phyloP scores from a whole-genome alignment of 2,329 filamentous ascomycete genomes.

The Hymenoscyphus linearis region DNA sequence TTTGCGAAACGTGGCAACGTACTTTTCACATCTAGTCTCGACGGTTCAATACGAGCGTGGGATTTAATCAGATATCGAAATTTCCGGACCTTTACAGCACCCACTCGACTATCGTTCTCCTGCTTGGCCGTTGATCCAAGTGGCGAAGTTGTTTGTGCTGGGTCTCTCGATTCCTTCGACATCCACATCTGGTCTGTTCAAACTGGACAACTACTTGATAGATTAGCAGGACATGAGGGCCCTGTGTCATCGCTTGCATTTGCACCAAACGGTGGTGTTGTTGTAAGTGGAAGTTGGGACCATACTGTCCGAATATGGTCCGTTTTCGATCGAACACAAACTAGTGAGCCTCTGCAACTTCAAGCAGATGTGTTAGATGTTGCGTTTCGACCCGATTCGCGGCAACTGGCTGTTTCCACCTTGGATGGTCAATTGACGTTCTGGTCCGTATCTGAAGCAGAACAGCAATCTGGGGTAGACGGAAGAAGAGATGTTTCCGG shows the following conservation, averaged over 20 bases:
- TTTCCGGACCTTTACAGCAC: constrained; percentile 94
- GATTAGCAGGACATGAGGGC: constrained; percentile 86
- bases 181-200: constrained; percentile 99
- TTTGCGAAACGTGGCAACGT: constrained; percentile 95
- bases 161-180: constrained; percentile 92
- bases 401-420: constrained; percentile 86
- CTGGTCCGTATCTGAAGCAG: constrained; percentile 85
- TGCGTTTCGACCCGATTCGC: constrained; percentile 81
- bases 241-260: constrained; percentile 87
- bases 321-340: constrained; percentile 89
- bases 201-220: constrained; percentile 89
- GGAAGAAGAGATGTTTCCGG: constrained; percentile 89
- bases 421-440: constrained; percentile 92
- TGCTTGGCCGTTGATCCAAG: constrained; percentile 95
- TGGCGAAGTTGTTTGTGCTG: constrained; percentile 92
- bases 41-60: constrained; percentile 93
- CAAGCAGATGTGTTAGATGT: constrained; percentile 87
- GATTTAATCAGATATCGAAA: constrained; percentile 94
- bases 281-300: constrained; percentile 96
- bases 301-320: constrained; percentile 93
- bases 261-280: constrained; percentile 73
- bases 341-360: constrained; percentile 86
- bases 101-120: constrained; percentile 84
- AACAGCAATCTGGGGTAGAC: constrained; percentile 81
- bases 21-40: constrained; percentile 88